Evolutionary conservation across 179 eudicot genomes (phyloP).

Genomic region (Corrigiola litoralis): DNA sequence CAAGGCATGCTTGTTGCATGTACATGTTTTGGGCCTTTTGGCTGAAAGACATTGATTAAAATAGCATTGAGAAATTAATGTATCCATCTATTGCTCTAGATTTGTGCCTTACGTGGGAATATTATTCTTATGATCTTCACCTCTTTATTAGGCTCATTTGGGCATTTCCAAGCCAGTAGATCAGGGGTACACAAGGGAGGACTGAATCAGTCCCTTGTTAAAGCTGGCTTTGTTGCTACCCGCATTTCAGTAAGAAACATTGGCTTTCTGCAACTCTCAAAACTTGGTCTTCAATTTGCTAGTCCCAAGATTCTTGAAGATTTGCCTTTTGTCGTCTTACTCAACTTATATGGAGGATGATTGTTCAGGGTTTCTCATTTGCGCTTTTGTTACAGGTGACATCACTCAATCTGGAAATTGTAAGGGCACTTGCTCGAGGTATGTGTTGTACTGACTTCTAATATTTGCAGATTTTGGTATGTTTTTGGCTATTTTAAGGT

Average conservation of each 20-base stretch:
- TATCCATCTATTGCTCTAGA: too few relatives aligned
- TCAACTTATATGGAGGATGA: not conserved
- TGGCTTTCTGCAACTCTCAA: not conserved
- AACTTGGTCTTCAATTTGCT: not conserved
- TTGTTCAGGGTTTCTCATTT: not conserved
- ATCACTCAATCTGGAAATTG: slow-evolving; percentile 85
- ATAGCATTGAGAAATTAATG: too few relatives aligned
- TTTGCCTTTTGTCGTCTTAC: not conserved
- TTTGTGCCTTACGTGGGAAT: not conserved
- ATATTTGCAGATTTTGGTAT: not conserved
- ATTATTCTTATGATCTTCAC: not conserved
- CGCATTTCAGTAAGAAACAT: slow-evolving; percentile 74
- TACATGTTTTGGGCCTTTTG: too few relatives aligned
- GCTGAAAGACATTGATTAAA: too few relatives aligned
- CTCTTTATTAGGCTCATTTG: slow-evolving; percentile 74
- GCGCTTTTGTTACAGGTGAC: slow-evolving; percentile 55
- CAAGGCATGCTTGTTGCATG: too few relatives aligned
- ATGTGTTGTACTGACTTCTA: not conserved
- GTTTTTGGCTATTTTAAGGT: not conserved
- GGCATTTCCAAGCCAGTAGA: slow-evolving; percentile 98
- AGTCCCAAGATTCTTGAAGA: slow-evolving; percentile 3
- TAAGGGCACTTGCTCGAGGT: slow-evolving; percentile 96
- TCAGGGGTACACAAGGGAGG: slow-evolving; percentile 96
- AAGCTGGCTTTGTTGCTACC: slow-evolving; percentile 97
- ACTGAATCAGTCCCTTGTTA: slow-evolving; percentile 62